Evolutionary conservation across 2,329 filamentous ascomycete species (phyloP).

Genomic region (Magnaporthales sp.): DNA sequence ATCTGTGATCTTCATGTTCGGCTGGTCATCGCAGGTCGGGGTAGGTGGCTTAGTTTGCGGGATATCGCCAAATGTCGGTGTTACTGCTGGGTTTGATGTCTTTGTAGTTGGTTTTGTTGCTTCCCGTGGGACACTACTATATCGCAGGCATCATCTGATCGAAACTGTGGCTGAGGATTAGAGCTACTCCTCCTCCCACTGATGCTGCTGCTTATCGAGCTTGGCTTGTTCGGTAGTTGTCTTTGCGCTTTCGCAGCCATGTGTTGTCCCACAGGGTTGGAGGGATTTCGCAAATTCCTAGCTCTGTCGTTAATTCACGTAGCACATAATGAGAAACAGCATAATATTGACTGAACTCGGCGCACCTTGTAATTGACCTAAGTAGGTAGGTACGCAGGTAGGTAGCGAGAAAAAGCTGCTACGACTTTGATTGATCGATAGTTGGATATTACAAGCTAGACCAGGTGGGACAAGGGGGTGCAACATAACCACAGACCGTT

Average conservation of each 20-base stretch:
- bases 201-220: background rate
- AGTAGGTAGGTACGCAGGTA: background rate
- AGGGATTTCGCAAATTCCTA: background rate
- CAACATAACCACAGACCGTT: background rate
- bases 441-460: background rate
- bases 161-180: background rate
- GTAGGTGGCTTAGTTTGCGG: background rate
- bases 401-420: background rate
- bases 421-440: background rate
- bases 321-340: background rate
- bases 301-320: background rate
- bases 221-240: background rate
- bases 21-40: constrained; percentile 28
- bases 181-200: background rate
- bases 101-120: background rate
- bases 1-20: constrained; percentile 37
- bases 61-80: background rate
- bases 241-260: background rate
- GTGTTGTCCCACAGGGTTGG: background rate
- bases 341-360: background rate
- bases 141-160: background rate
- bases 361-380: background rate
- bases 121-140: background rate
- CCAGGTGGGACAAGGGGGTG: background rate
- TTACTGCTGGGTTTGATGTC: background rate